A percentile compares a stretch with the other conserved stretches of the same genome.
Conservation (phyloP, 805 yeast genomes). For the Maudiozyma serrabonitensis region DNA sequence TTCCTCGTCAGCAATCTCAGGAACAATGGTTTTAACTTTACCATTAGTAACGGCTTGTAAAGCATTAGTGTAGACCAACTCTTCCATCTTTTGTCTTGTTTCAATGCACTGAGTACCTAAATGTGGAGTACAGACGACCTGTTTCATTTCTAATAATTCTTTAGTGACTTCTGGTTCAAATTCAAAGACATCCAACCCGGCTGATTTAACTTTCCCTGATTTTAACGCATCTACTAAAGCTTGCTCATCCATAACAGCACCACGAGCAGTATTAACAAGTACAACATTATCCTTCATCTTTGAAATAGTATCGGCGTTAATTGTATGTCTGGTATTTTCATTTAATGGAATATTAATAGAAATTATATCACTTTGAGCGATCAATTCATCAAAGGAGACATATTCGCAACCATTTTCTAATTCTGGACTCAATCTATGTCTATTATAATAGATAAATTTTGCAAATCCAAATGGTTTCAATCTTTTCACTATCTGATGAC, state of each 20-base stretch:
- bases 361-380: slow-evolving; percentile 55
- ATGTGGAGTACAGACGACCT: slow-evolving; percentile 75
- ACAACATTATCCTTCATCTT: slow-evolving; percentile 76
- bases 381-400: slow-evolving; percentile 59
- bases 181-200: slow-evolving; percentile 71
- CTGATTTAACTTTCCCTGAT: slow-evolving; percentile 54
- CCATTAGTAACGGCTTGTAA: slow-evolving; percentile 50
- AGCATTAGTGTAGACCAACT: slow-evolving; percentile 62
- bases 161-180: slow-evolving; percentile 61
- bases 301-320: slow-evolving; percentile 48
- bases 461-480: slow-evolving; percentile 68
- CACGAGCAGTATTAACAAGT: slow-evolving; percentile 77
- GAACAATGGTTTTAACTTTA: slow-evolving; percentile 65
- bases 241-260: slow-evolving; percentile 65
- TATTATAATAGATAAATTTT: slow-evolving; percentile 63
- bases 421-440: slow-evolving; percentile 47
- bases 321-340: slow-evolving; percentile 55
- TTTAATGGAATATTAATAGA: slow-evolving; percentile 74
- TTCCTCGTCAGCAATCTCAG: slow-evolving; percentile 47
- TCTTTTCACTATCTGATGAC: slow-evolving; percentile 66
- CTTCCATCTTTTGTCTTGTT: slow-evolving; percentile 74
- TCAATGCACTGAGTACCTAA: slow-evolving; percentile 78
- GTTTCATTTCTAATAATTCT: slow-evolving; percentile 52
- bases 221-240: slow-evolving; percentile 48
- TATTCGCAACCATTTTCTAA: slow-evolving; percentile 63